Evolutionary conservation across 169 alveolate species (phyloP), one percentile per base, ranked within the genome.

Genomic region (Miamiensis avidus): DNA sequence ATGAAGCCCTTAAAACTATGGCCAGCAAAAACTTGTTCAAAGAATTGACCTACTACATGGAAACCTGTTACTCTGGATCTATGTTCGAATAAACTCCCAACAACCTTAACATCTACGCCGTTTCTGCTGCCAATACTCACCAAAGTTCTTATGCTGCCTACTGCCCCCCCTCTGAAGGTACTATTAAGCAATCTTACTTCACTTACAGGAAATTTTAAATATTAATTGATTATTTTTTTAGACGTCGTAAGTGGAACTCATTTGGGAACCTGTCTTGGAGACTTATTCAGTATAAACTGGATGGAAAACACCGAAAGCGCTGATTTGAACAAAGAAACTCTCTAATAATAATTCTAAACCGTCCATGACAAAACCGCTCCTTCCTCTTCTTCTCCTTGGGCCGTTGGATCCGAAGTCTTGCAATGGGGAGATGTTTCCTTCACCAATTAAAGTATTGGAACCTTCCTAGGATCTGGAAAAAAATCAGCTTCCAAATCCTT

Each of bases 1-100:
- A 79, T 34, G 82, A 79, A 25, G 90, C 95, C 29, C 85, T 95
- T 26, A 75, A 78, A 73, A 34, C 64, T 0, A 96, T 96, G 98
- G 65, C 89, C 75, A 85, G 84, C 26, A 89, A 91, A 29, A 86
- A 88, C 31, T 91, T 88, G 93, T 96, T 94, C 81, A 90, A 87
- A 11, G 76, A 90, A 82, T 65, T 96, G 77, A 95, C 89, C 1
- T 76, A 90, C 76, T 96, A 94, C 83, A 77, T 96, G 29, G 98
- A 96, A 90, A 94, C 97, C 28, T 94, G 98, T 82, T 92, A 94
- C 74, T 89, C 96, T 31, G 98, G 97, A 29, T 93, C 97, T 20
- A 93, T 96, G 96, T 96, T 96, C 75, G 88, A 91, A 31, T 85
- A 88, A 25, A 82, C 91, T 25, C 92, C 92, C n/a, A 65, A 33